Base-by-base conservation (phyloP, 1,284 basidiomycete species). In the Apiotrichum gracile region DNA sequence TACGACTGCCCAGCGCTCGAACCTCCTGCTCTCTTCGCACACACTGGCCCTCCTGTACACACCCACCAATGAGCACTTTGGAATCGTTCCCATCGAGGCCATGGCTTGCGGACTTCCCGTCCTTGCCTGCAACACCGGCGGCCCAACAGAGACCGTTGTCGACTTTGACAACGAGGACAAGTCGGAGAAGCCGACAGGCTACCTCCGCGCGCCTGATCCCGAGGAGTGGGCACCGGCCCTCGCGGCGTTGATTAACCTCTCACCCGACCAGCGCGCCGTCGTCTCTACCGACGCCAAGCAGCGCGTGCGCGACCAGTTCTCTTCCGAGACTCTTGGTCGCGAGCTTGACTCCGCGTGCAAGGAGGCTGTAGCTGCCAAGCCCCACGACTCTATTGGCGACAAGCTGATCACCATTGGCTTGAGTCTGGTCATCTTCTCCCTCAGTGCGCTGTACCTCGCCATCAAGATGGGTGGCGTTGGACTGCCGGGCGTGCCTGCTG, bases 21-120 rank as follows among this genome's bases (percentile, higher is more conserved):
- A 85, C 8, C 80, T 92, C 3, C 82, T 96, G 21, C 81, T 79
- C 16, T 79, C 82, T 1, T 68, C 82, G 0, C 60, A 80, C 2
- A 89, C 88, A 0, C 75, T 82, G 12, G 86, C 82, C 0, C 78
- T 98, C 0, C 80, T 97, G 4, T 98, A 98, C 73, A 98, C 96
- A 0, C 94, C 96, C 0, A 79, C 83, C 2, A 93, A 96, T 72
- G 94, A 98, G 69, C 94, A 98, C 73, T 96, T 98, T 69, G 94
- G 94, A 2, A 97, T 98, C 63, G 93, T 88, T 0, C 94, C 94
- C 0, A 82, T 97, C 6, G 96, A 98, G 72, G 93, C 85, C 0
- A 97, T 97, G 91, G 82, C 85, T 2, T 92, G 87, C 57, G 89
- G 91, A 1, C 71, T 97, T 0, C 91, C 92, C 0, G 88, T 98